phyloP scores from a whole-genome alignment of 1,284 basidiomycete species.

The Caloboletus firmus region DNA sequence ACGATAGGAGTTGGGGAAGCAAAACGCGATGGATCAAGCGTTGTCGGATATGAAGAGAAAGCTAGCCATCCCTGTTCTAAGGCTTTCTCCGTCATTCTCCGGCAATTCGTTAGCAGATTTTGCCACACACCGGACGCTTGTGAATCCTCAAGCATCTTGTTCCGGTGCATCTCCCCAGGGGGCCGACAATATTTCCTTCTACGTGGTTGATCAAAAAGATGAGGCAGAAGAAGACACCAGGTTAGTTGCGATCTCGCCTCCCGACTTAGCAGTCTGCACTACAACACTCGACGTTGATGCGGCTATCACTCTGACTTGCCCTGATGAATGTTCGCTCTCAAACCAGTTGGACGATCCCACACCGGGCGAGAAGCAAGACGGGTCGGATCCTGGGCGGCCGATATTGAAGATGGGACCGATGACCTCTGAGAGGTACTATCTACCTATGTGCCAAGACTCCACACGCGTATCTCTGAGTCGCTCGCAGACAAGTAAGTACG shows the following conservation, averaged over 20 bases:
- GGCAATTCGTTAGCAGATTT: conserved; percentile 10
- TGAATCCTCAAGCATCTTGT: not conserved
- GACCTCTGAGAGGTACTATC: conserved; percentile 3
- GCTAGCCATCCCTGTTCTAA: conserved; percentile 5
- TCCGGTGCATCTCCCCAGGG: not conserved
- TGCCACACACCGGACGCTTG: not conserved
- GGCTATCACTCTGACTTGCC: not conserved
- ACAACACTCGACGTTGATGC: not conserved
- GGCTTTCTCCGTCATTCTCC: conserved; percentile 14
- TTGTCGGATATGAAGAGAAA: conserved; percentile 14
- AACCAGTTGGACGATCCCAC: not conserved
- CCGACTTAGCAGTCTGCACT: not conserved
- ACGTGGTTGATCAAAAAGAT: conserved; percentile 5
- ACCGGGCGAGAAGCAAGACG: not conserved
- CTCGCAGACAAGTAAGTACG: not conserved
- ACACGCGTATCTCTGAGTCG: conserved; percentile 8
- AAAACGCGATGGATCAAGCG: conserved; percentile 3
- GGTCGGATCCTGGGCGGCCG: not conserved
- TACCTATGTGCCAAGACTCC: conserved; percentile 3
- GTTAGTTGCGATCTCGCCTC: not conserved
- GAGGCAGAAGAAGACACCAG: not conserved
- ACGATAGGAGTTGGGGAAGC: conserved; percentile 10
- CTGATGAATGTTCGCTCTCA: not conserved
- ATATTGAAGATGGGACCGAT: not conserved
- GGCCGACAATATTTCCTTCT: not conserved